phyloP scores from a whole-genome alignment of 768 basidiomycete species.

The Boletus edulis region DNA sequence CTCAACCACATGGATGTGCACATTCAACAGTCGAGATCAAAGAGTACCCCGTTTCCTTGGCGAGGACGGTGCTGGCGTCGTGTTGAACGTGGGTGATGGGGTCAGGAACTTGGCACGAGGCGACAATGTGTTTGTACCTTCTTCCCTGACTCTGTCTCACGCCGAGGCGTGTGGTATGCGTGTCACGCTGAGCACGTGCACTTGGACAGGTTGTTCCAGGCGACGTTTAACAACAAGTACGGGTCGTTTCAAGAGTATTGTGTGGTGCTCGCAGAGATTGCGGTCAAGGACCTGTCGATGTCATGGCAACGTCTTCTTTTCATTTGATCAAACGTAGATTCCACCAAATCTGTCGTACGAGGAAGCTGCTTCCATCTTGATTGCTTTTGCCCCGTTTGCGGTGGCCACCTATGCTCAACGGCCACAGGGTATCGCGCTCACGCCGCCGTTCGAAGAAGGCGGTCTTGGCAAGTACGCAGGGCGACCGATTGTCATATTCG shows the following conservation, averaged over 20 bases:
- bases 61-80: conserved; percentile 36
- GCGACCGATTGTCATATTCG: conserved; percentile 35
- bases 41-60: conserved; percentile 36
- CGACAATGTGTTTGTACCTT: conserved; percentile 22
- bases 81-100: conserved; percentile 34
- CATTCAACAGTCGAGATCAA: conserved; percentile 16
- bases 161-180: too few relatives aligned
- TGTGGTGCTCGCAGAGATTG: conserved; percentile 10
- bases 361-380: conserved; percentile 34
- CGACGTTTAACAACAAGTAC: conserved; percentile 1
- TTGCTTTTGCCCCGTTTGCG: conserved; percentile 33
- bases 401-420: conserved; percentile 30
- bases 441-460: conserved; percentile 27
- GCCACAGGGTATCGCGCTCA: conserved; percentile 26
- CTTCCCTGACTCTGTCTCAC: not conserved
- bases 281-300: not conserved
- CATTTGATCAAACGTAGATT: conserved; percentile 19
- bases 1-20: conserved; percentile 43
- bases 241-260: conserved; percentile 25
- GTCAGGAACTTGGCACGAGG: conserved; percentile 34
- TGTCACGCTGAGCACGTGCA: not conserved
- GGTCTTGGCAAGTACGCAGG: conserved; percentile 29
- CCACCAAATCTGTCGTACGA: conserved; percentile 35
- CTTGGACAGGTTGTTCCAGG: conserved; percentile 4
- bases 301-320: not conserved